phyloP scores from a whole-genome alignment of 768 basidiomycete genomes.

The Tricholoma flavovirens region DNA sequence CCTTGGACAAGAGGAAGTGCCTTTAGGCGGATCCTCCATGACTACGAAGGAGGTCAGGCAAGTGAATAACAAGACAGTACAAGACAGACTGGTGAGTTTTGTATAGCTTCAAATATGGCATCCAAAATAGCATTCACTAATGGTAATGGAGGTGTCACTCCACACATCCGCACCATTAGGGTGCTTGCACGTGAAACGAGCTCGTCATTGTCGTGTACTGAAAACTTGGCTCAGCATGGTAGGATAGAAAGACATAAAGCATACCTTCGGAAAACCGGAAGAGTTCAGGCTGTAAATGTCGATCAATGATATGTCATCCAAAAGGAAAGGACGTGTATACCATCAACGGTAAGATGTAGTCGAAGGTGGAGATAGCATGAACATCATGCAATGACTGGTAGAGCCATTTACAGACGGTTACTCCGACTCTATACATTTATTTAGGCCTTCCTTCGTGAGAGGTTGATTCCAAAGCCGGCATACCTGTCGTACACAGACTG shows the following conservation, averaged over 20 bases:
- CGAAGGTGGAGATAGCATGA: conserved; percentile 70
- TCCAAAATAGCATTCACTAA: conserved; percentile 66
- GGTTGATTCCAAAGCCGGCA: conserved; percentile 13
- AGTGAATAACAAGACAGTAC: neutral
- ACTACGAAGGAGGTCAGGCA: conserved; percentile 35
- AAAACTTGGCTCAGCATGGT: neutral
- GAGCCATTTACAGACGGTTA: conserved; percentile 73
- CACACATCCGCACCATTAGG: conserved; percentile 80
- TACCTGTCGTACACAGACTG: conserved; percentile 83
- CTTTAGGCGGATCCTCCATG: conserved; percentile 84
- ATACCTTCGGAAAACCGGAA: conserved; percentile 70
- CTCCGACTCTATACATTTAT: conserved; percentile 42
- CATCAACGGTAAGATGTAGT: conserved; percentile 80
- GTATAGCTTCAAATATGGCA: conserved; percentile 71
- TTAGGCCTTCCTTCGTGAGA: conserved; percentile 4
- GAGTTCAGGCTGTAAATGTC: conserved; percentile 52
- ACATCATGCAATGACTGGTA: conserved; percentile 70
- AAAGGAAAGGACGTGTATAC: conserved; percentile 29
- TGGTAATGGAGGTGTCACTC: conserved; percentile 68
- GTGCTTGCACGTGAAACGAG: conserved; percentile 58
- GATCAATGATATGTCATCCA: neutral
- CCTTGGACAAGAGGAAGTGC: conserved; percentile 82
- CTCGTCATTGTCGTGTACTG: conserved; percentile 73
- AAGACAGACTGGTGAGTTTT: conserved; percentile 59
- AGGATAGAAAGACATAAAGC: conserved; percentile 7